Conservation (phyloP, 768 basidiomycete species). For the Sistotremastrum niveocremeum region DNA sequence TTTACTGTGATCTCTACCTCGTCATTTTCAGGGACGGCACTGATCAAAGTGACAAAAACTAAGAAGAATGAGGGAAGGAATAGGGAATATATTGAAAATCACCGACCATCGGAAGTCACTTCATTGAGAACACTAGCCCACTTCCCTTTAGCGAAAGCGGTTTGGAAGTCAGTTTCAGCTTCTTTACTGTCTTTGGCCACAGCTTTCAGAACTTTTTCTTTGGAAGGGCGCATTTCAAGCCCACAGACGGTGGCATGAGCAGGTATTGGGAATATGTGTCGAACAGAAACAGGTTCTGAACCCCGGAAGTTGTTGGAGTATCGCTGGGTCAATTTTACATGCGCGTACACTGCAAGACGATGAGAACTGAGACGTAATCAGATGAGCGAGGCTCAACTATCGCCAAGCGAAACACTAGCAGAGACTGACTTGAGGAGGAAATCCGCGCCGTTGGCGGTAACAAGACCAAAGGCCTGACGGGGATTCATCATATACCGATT, state of each 20-base stretch:
- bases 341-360: too few species aligned
- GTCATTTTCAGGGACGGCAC: constrained; percentile 31
- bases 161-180: constrained; percentile 27
- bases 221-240: constrained; percentile 34
- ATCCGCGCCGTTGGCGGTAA: too few species aligned
- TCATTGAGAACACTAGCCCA: constrained; percentile 32
- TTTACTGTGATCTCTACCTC: constrained; percentile 28
- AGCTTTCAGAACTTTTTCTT: constrained; percentile 30
- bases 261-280: constrained; percentile 38
- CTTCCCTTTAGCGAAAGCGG: constrained; percentile 27
- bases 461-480: too few species aligned
- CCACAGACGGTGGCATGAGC: constrained; percentile 39
- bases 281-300: too few species aligned
- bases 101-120: constrained; percentile 39
- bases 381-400: too few species aligned
- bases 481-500: too few species aligned
- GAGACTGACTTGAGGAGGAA: too few species aligned
- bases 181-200: constrained; percentile 33
- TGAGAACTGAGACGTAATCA: too few species aligned
- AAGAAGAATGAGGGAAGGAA: neutral
- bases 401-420: too few species aligned
- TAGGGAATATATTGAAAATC: too few species aligned
- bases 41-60: constrained; percentile 50
- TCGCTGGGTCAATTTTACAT: too few species aligned
- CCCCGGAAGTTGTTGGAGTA: too few species aligned